phyloP scores from a whole-genome alignment of 805 yeast species.

The Yamadazyma phyllophila region DNA sequence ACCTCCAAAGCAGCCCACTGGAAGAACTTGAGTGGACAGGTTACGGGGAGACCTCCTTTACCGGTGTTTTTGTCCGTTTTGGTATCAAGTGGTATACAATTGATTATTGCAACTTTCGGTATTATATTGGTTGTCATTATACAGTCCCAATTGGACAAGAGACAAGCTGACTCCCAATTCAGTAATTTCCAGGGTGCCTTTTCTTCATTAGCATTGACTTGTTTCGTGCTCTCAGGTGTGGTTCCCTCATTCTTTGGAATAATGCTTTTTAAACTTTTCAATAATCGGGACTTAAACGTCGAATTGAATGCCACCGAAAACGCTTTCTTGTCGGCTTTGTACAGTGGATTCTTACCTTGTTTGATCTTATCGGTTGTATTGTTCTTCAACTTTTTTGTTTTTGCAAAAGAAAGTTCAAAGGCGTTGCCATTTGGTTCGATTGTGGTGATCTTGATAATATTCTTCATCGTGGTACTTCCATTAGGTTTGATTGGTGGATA shows the following conservation, averaged over 20 bases:
- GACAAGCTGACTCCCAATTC: conserved; percentile 40
- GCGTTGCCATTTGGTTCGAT: conserved; percentile 81
- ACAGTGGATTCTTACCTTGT: conserved; percentile 45
- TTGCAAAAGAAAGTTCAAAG: conserved; percentile 72
- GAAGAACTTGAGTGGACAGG: conserved; percentile 55
- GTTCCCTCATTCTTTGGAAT: conserved; percentile 74
- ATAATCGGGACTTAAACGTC: conserved; percentile 34
- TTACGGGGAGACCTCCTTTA: conserved; percentile 49
- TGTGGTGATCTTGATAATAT: conserved; percentile 53
- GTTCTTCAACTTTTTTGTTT: conserved; percentile 63
- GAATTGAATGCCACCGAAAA: conserved; percentile 16
- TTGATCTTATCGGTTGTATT: conserved; percentile 49
- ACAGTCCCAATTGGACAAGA: conserved; percentile 25
- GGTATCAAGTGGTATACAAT: conserved; percentile 74
- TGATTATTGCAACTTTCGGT: conserved; percentile 61
- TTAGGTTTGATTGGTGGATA: conserved; percentile 72
- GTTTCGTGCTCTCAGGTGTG: conserved; percentile 68
- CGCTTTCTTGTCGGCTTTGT: conserved; percentile 22
- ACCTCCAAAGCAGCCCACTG: conserved; percentile 28
- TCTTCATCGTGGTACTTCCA: conserved; percentile 70
- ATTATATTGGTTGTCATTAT: conserved; percentile 53
- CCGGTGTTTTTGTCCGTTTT: conserved; percentile 53
- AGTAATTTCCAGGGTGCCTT: conserved; percentile 69
- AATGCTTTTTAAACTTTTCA: conserved; percentile 56
- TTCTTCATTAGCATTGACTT: conserved; percentile 50